Evolutionary conservation across 176 grass and related monocot species (phyloP), one percentile per base, ranked within the genome.

Genomic region (Hyparrhenia diplandra): DNA sequence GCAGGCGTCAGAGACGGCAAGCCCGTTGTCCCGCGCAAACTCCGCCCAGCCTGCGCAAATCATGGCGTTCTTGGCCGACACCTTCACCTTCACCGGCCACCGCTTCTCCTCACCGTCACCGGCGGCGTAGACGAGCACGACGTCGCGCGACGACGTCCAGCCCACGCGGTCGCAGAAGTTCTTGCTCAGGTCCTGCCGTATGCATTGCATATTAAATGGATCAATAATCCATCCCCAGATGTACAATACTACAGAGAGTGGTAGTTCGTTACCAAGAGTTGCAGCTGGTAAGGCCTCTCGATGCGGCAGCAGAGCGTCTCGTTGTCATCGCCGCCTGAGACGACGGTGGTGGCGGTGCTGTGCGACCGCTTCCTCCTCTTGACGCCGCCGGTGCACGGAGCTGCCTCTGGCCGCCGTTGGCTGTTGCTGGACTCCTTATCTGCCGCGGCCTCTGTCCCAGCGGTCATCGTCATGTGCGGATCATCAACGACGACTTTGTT

Each of bases 1-100:
- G 83, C 75, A 85, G 57, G 42, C 58, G 75, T 79, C 75, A 0
- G 28, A 28, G 47, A 86, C 10, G 14, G 4, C 13, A 28, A 86
- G 28, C 0, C 71, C 10, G 4, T 81, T 87, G 71, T 81, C 85
- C 21, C 28, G 1, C 0, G 71, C 78, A 30, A 87, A 87, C 5
- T 2, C 62, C 17, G 8, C 3, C 75, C 75, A 85, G 0, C 67
- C 83, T 0, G 2, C 17, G 67, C 77, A 73, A 11, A 85, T 73
- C 84, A 85, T 80, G 84, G 75, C 84, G 31, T 68, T 77, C 75
- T 73, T 79, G 42, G 13, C 42, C 23, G 75, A 51, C 23, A 85
- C 68, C 84, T 64, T 85, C 7, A 85, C 67, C 16, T 30, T 75
- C 73, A 81, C 77, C 45, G 1, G 6, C 77, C 45, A 80, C 1